These are phyloP conservation scores for Hamamelis virginiana DNA, from an alignment of 164 flowering plant species.

Conservation along the genomic window DNA sequence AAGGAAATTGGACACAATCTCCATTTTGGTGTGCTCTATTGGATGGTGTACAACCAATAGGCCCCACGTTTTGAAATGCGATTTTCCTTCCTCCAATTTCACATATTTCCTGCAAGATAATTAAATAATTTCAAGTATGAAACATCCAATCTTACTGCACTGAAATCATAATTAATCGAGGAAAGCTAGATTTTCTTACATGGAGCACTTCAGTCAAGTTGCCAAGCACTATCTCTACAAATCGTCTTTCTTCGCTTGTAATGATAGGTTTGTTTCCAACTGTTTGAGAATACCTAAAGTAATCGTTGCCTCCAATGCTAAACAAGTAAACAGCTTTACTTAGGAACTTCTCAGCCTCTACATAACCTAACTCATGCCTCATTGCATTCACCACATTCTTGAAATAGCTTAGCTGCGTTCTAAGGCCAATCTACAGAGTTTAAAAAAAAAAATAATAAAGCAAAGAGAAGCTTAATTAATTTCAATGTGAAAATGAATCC, in stretches of 20 bases:
- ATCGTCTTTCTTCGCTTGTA: too few relatives aligned
- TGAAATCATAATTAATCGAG: too few relatives aligned
- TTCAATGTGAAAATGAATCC: not conserved
- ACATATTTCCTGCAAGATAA: constrained; percentile 2
- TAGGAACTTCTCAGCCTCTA: constrained; percentile 13
- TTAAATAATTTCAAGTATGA: not conserved
- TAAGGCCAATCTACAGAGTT: constrained; percentile 19
- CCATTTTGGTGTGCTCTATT: too few relatives aligned
- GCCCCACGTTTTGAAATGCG: not conserved
- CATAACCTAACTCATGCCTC: constrained; percentile 20
- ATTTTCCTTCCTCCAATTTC: constrained; percentile 15
- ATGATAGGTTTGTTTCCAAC: too few relatives aligned
- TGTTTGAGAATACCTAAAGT: too few relatives aligned
- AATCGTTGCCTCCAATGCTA: constrained; percentile 31
- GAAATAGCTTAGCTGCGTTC: constrained; percentile 24
- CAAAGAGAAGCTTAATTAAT: not conserved
- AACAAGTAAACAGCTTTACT: constrained; percentile 27
- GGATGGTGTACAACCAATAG: constrained; percentile 1
- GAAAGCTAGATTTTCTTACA: too few relatives aligned
- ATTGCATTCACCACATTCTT: constrained; percentile 12
- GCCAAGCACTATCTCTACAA: constrained; percentile 22
- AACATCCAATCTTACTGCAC: too few relatives aligned
- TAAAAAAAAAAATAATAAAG: not conserved
- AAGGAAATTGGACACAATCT: too few relatives aligned
- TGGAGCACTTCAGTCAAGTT: constrained; percentile 11